These are phyloP conservation scores for Quercus tomentella DNA, from an alignment of 331 rosid genomes.

Conservation along the genomic window DNA sequence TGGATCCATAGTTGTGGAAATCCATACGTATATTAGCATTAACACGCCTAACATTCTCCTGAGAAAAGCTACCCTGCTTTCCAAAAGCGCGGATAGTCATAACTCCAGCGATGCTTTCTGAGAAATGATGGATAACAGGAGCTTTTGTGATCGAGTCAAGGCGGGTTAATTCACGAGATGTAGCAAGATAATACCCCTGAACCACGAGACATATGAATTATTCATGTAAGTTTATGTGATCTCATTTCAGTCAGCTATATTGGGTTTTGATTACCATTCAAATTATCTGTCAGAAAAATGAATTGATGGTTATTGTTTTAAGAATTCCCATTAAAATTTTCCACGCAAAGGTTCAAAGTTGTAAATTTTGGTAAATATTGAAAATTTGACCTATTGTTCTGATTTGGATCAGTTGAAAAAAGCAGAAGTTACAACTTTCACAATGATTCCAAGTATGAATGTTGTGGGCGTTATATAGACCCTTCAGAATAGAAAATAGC, in stretches of 20 bases:
- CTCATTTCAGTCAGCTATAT: background rate
- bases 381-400: background rate
- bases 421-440: background rate
- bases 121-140: constrained; percentile 90
- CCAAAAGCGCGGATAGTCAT: constrained; percentile 78
- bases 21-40: constrained; percentile 76
- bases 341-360: background rate
- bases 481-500: background rate
- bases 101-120: constrained; percentile 87
- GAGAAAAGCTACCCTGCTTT: constrained; percentile 42
- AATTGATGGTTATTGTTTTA: background rate
- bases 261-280: background rate
- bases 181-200: constrained; percentile 73
- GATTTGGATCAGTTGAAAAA: background rate
- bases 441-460: background rate
- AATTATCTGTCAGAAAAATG: background rate
- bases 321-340: background rate
- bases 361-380: no score
- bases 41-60: constrained; percentile 62
- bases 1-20: constrained; percentile 82
- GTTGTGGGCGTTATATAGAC: background rate
- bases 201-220: background rate
- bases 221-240: background rate
- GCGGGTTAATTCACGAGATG: constrained; percentile 87
- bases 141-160: constrained; percentile 86